A percentile compares a stretch with the other conserved stretches of the same genome.
These are phyloP conservation scores for Pythium guiyangense DNA, from an alignment of 352 stramenopile genomes.

Conservation along the genomic window DNA sequence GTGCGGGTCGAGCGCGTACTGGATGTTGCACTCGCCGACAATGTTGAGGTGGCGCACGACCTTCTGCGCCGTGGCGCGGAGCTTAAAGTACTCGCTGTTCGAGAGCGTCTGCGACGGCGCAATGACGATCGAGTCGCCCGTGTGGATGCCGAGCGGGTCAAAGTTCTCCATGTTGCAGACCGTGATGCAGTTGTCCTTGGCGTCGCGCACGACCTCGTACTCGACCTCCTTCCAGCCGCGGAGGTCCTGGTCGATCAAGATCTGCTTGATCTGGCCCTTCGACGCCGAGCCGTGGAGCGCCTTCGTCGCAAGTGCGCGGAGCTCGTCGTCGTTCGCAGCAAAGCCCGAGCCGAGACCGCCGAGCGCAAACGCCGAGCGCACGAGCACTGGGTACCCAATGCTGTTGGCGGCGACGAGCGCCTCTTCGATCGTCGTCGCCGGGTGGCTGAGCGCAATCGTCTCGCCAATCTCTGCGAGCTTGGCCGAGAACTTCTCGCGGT, in stretches of 20 bases:
- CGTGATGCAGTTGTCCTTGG: conserved; percentile 96
- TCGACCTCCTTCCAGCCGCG: conserved; percentile 99
- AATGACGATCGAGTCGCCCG: conserved; percentile 97
- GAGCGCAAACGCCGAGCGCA: conserved; percentile 93
- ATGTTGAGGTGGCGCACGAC: too few relatives aligned
- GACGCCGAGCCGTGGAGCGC: conserved; percentile 90
- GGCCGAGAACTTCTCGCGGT: conserved; percentile 91
- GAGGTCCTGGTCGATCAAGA: conserved; percentile 98
- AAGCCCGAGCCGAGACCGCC: conserved; percentile 92
- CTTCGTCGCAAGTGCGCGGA: conserved; percentile 88
- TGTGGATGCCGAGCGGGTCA: conserved; percentile 96
- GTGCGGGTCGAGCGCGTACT: too few relatives aligned
- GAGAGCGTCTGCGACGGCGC: conserved; percentile 96
- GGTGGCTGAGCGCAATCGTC: conserved; percentile 88
- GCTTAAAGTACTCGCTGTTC: conserved; percentile 97
- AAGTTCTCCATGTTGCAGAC: conserved; percentile 99
- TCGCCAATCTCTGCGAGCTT: conserved; percentile 94
- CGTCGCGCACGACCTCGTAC: conserved; percentile 97
- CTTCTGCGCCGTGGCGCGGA: conserved; percentile 94
- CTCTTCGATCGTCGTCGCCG: conserved; percentile 88
- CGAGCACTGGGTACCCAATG: conserved; percentile 93
- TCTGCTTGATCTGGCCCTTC: conserved; percentile 89
- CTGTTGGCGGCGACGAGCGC: conserved; percentile 87
- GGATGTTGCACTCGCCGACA: too few relatives aligned
- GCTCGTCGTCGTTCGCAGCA: conserved; percentile 84